Evolutionary conservation across 2,329 filamentous ascomycete species (phyloP), one percentile per base, ranked within the genome.

Genomic region (Penicillium concentricum): DNA sequence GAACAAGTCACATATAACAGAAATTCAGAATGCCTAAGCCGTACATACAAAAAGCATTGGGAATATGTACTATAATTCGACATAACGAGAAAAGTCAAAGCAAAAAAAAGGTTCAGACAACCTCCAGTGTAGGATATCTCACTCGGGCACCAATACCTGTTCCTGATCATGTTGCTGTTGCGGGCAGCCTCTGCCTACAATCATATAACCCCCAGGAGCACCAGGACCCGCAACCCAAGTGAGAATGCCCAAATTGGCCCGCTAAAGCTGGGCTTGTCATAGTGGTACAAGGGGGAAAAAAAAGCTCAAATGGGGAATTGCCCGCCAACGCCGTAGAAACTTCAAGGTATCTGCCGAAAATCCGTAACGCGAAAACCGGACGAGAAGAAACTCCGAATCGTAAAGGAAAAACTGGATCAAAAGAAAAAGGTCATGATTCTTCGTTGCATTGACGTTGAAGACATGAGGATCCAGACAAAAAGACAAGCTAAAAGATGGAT

Each of bases 401-500:
- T 61, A 62, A 42, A 48, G 28, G 39, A 54, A 54, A 58, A 56
- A 45, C 39, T 45, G 44, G 35, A 44, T 43, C 28, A 49, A 53
- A 58, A 54, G 48, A 51, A 58, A 57, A 67, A 67, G 61, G 68
- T 70, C 72, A 72, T 74, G 67, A 72, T 64, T 71, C 65, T 73
- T 72, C 70, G 70, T 73, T 73, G 69, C 67, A 72, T 71, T 73
- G 64, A 66, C 67, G 71, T 70, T 67, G 61, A 64, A 71, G 56
- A 69, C 67, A 69, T 72, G 63, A 69, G 52, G 61, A 61, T 63
- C 54, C 61, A 54, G 37, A 24, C 32, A 54, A 47, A 59, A 59
- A 60, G 46, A 62, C 56, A 67, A 66, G 64, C 65, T 66, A 65
- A 68, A 54, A 58, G 58, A 65, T 62, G 50, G 24, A 54, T 30